Evolutionary conservation across 805 yeast species (phyloP), one percentile per base, ranked within the genome.

Genomic region (Candida awuae): DNA sequence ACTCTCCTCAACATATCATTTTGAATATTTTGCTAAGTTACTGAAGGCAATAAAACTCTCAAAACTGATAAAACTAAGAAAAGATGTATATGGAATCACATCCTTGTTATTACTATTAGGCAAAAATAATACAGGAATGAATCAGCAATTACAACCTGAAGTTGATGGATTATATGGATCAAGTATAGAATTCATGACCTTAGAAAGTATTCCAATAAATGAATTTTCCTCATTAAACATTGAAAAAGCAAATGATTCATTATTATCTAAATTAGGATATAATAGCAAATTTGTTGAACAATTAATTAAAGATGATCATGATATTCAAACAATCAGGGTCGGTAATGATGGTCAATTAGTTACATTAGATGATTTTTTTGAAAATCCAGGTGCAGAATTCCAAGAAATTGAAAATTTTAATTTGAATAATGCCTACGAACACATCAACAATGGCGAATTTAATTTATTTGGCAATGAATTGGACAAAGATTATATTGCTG

Each of bases 31-130:
- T 41, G 62, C 66, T 38, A 71, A 70, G 50, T 63, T 74, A 13
- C 49, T 71, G 21, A 70, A 64, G 37, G 73, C 80, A 12, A 59
- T 71, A 6, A 65, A 58, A 34, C 55, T 72, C 17, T 73, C 84
- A 1, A 67, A 70, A 32, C 65, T 71, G 36, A 71, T 78, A 15
- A 64, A 77, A 42, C 58, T 80, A 8, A 60, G 81, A 38, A 70
- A 71, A 56, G 85, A 78, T 54, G 49, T 54, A 15, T 59, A 62
- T 40, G 81, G 81, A 1, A 31, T 61, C 3, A 62, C 66, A 0
- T 52, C 60, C 3, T 34, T 62, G 6, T 43, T 57, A 2, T 35
- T 55, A 20, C 42, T 57, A 12, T 38, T 58, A 10, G 56, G 57
- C 4, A 50, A 47, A 26, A 35, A 38, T 22, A 34, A 29, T 29